Conservation (phyloP, 257 asterid genomes). For the Petrea volubilis region DNA sequence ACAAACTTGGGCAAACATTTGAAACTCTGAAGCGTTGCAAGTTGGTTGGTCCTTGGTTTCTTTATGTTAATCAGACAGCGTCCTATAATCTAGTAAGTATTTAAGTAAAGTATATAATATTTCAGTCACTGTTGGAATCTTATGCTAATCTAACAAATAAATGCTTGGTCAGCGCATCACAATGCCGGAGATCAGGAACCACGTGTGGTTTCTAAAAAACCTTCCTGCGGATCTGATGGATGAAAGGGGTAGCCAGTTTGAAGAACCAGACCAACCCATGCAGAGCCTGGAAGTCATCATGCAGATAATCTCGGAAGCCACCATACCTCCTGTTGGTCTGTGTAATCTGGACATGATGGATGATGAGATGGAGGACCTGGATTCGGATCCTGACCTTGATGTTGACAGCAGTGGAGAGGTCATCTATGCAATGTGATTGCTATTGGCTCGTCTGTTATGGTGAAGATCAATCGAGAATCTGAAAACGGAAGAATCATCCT, state of each 20-base stretch:
- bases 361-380: constrained; percentile 84
- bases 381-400: constrained; percentile 90
- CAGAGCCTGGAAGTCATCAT: constrained; percentile 80
- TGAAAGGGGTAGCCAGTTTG: constrained; percentile 66
- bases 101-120: neutral
- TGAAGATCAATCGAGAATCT: neutral
- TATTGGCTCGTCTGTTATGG: neutral
- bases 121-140: neutral
- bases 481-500: neutral
- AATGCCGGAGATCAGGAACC: constrained; percentile 71
- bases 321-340: constrained; percentile 82
- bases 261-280: constrained; percentile 92
- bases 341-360: constrained; percentile 76
- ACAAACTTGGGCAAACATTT: neutral
- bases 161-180: constrained; percentile 69
- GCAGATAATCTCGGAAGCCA: constrained; percentile 94
- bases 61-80: neutral
- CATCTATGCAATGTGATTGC: constrained; percentile 72
- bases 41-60: neutral
- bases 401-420: constrained; percentile 98
- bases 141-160: neutral
- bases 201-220: constrained; percentile 80
- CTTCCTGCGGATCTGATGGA: constrained; percentile 92
- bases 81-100: neutral
- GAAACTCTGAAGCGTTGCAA: neutral